Evolutionary conservation across 441 rosid species (phyloP).

Genomic region (Breynia disticha): DNA sequence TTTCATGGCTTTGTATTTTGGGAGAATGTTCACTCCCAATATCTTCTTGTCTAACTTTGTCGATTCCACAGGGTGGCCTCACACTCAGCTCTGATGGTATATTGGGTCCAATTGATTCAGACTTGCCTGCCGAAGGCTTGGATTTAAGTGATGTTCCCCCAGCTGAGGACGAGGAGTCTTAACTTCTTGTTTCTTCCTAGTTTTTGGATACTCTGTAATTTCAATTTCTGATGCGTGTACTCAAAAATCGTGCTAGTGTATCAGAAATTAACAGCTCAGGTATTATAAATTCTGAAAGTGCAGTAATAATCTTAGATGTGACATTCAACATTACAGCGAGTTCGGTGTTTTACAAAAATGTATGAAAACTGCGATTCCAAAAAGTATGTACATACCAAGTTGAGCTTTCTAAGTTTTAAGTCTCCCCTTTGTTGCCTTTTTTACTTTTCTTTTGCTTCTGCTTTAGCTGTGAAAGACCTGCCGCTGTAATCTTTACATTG

Average conservation of each 20-base stretch:
- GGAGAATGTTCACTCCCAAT: no score
- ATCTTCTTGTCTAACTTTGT: not conserved
- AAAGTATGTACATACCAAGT: not conserved
- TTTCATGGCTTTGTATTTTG: no score
- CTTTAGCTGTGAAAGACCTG: conserved; percentile 87
- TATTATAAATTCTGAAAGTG: no score
- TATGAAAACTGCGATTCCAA: no score
- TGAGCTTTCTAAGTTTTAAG: conserved; percentile 13
- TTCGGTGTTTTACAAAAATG: no score
- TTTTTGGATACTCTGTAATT: no score
- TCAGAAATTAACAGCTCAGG: no score
- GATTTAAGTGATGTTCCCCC: conserved; percentile 47
- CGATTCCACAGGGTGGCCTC: conserved; percentile 57
- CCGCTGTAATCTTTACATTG: conserved; percentile 78
- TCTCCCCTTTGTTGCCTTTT: conserved; percentile 38
- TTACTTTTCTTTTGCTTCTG: conserved; percentile 94
- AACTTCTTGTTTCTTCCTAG: no score
- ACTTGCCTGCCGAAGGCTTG: conserved; percentile 68
- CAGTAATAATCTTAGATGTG: no score
- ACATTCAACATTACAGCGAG: no score
- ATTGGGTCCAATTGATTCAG: conserved; percentile 58
- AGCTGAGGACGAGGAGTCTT: conserved; percentile 19
- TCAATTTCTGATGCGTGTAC: no score
- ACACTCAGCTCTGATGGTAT: conserved; percentile 75
- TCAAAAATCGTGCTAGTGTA: no score